These are phyloP conservation scores for Lasiodiplodia hormozganensis DNA, from an alignment of 2,329 filamentous ascomycete genomes.

Conservation along the genomic window DNA sequence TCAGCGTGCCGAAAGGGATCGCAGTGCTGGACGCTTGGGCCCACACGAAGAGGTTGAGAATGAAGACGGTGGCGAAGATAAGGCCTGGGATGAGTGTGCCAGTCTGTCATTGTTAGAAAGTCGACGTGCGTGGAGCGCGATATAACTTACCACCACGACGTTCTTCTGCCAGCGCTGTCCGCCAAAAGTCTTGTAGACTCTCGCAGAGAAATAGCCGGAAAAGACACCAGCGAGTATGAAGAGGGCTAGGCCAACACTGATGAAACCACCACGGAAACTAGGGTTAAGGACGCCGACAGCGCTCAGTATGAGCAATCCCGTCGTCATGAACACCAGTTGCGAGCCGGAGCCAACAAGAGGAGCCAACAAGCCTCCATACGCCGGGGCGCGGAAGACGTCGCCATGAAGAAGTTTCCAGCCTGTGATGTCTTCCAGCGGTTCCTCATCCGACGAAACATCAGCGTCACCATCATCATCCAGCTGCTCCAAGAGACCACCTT, in stretches of 20 bases:
- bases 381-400: slow-evolving; percentile 83
- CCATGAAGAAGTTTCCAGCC: slow-evolving; percentile 89
- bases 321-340: slow-evolving; percentile 83
- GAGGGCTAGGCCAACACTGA: slow-evolving; percentile 81
- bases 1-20: slow-evolving; percentile 79
- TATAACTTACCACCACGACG: slow-evolving; percentile 57
- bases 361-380: slow-evolving; percentile 74
- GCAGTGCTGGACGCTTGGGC: slow-evolving; percentile 87
- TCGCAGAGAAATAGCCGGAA: slow-evolving; percentile 85
- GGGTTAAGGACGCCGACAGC: slow-evolving; percentile 82
- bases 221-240: slow-evolving; percentile 85
- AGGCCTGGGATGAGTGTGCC: slow-evolving; percentile 81
- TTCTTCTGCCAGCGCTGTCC: slow-evolving; percentile 78
- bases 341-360: slow-evolving; percentile 85
- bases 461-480: slow-evolving; percentile 62
- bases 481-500: slow-evolving; percentile 64
- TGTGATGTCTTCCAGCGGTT: slow-evolving; percentile 77
- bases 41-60: slow-evolving; percentile 90
- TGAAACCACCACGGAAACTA: slow-evolving; percentile 87
- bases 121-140: not conserved
- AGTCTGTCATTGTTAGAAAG: slow-evolving; percentile 56
- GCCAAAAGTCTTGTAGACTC: slow-evolving; percentile 83
- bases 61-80: slow-evolving; percentile 75
- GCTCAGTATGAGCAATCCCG: slow-evolving; percentile 74
- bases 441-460: slow-evolving; percentile 71